phyloP scores from a whole-genome alignment of 345 rosid species.

The Barbarea vulgaris region DNA sequence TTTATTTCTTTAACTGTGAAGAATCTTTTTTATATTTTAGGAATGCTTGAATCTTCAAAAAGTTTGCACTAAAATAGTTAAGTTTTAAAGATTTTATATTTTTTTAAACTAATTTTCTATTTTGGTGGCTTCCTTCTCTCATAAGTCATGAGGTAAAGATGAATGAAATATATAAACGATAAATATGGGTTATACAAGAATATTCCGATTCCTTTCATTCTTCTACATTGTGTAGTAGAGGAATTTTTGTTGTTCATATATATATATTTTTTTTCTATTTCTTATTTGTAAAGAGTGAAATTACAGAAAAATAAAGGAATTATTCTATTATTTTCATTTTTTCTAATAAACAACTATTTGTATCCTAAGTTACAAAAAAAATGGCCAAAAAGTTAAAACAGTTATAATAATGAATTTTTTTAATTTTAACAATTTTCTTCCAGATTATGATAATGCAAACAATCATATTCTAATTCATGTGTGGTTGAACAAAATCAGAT shows the following conservation, averaged over 20 bases:
- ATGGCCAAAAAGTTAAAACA: no score
- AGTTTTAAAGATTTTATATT: background rate
- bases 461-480: no score
- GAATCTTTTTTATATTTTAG: background rate
- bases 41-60: background rate
- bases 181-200: background rate
- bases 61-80: background rate
- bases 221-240: background rate
- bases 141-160: background rate
- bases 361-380: background rate
- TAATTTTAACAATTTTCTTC: no score
- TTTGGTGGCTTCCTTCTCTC: slow-evolving; percentile 1
- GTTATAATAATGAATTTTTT: no score
- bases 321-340: background rate
- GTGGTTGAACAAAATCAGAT: background rate
- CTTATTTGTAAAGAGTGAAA: background rate
- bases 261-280: no score
- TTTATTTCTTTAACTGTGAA: background rate
- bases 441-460: no score
- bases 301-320: background rate
- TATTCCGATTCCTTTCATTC: background rate
- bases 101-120: background rate
- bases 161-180: background rate
- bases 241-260: background rate
- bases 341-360: background rate